Conservation (phyloP, 2,329 filamentous ascomycete genomes). For the Colletotrichum sp. region DNA sequence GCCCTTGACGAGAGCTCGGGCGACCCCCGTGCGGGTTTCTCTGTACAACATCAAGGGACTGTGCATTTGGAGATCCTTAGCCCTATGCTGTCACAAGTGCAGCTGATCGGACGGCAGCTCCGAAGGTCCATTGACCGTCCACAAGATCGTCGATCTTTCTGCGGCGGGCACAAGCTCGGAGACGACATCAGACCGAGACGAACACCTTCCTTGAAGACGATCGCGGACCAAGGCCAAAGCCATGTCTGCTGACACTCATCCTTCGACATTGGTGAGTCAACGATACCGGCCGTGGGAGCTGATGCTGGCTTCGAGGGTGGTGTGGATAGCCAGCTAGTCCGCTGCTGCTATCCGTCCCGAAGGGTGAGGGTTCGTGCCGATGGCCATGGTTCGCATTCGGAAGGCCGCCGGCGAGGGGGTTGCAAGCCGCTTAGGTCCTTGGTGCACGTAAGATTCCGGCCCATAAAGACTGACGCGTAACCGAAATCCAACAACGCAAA, state of each 20-base stretch:
- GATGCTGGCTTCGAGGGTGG: background rate
- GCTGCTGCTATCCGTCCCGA: background rate
- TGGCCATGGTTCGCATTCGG: background rate
- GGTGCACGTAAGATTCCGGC: background rate
- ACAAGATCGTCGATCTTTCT: background rate
- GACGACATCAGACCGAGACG: background rate
- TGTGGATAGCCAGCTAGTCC: background rate
- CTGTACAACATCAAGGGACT: background rate
- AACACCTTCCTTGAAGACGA: background rate
- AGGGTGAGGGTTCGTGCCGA: background rate
- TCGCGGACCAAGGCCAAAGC: background rate
- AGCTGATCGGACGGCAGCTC: background rate
- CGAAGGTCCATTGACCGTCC: background rate
- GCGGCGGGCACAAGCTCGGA: background rate
- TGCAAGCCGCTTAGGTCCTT: background rate
- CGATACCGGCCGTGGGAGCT: background rate
- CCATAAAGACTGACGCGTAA: constrained; percentile 1
- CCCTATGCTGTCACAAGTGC: background rate
- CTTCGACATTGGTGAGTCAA: background rate
- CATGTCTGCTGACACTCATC: background rate
- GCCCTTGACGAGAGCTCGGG: background rate
- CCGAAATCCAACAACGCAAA: background rate
- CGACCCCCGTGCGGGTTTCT: background rate
- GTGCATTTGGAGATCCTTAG: background rate
- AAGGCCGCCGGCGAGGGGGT: background rate